Evolutionary conservation across 352 stramenopile species (phyloP), one percentile per base, ranked within the genome.

Genomic region (Phytophthora fragariae): DNA sequence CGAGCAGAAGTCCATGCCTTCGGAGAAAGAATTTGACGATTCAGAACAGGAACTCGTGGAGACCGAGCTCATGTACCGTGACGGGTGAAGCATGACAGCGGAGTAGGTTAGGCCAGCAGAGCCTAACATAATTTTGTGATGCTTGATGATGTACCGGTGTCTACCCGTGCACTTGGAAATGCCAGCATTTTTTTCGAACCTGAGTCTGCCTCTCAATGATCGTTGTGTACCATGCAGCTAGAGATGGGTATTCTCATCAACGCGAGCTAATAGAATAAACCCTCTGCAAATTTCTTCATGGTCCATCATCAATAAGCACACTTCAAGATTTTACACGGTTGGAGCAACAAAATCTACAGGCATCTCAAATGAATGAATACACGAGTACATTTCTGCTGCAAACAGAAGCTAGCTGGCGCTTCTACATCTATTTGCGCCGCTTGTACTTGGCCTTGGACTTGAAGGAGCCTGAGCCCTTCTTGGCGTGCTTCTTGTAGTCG

Each of bases 381-480:
- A 77, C 67, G 64, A 44, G 60, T 74, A 64, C 57, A 79, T 79
- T 68, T 66, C 55, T 71, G 55, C 39, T 57, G 53, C 52, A 8
- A 62, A 62, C 53, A 70, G 46, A 60, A 72, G 67, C 47, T 47
- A 37, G 46, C 15, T 60, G 37, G 52, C 50, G 57, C 62, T 31
- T 70, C 68, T 73, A 53, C 57, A 60, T 80, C 75, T 86, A 90
- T 86, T 92, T 87, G 77, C 90, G 85, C 70, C 90, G 88, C 62
- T 92, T 92, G 88, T 92, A 98, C 60, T 92, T 91, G 57, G 76
- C 56, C 81, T 98, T 97, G 68, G 91, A 97, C 82, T 98, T 98
- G 79, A 98, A 98, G 46, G 88, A 80, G 60, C 80, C 86, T 46
- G 80, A 82, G 21, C 86, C 81, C 75, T 94, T 93, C 82, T 98